Evolutionary conservation across 2,329 filamentous ascomycete genomes (phyloP).

Genomic region (Leptographium lundbergii): DNA sequence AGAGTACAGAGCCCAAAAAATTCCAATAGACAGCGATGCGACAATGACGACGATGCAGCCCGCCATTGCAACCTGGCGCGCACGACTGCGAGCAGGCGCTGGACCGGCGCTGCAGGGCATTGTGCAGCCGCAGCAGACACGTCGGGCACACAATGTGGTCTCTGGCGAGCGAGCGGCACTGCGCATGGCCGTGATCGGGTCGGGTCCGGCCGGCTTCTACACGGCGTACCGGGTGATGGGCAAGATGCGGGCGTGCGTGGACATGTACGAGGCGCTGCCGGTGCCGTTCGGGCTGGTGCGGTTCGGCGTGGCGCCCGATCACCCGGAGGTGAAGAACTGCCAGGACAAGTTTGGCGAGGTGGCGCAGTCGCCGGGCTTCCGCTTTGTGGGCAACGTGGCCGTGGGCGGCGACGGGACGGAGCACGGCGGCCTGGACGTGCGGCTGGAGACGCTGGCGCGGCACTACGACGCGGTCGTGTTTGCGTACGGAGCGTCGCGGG

Average conservation of each 20-base stretch:
- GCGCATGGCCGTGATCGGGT: conserved; percentile 79
- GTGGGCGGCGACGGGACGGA: conserved; percentile 37
- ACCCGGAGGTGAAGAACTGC: conserved; percentile 98
- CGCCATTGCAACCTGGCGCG: conserved; percentile 1
- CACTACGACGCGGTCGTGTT: conserved; percentile 91
- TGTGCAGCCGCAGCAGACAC: neutral
- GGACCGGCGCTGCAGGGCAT: neutral
- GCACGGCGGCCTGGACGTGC: conserved; percentile 31
- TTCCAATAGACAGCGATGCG: neutral
- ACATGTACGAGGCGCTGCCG: conserved; percentile 94
- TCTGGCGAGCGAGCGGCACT: conserved; percentile 25
- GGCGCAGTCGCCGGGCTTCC: conserved; percentile 69
- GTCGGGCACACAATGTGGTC: neutral
- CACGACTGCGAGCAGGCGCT: neutral
- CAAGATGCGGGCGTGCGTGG: conserved; percentile 60
- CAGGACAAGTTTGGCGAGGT: conserved; percentile 88
- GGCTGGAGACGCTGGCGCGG: conserved; percentile 54
- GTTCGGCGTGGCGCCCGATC: conserved; percentile 94
- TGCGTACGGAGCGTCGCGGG: conserved; percentile 80
- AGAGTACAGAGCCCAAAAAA: neutral
- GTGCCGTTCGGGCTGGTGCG: conserved; percentile 87
- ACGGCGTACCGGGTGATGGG: conserved; percentile 75
- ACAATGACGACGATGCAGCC: conserved; percentile 1
- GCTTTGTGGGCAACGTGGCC: conserved; percentile 80
- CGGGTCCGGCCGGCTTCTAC: conserved; percentile 93